These are phyloP conservation scores for Pseudocercospora eumusae DNA, from an alignment of 2,329 filamentous ascomycete genomes.

Conservation along the genomic window DNA sequence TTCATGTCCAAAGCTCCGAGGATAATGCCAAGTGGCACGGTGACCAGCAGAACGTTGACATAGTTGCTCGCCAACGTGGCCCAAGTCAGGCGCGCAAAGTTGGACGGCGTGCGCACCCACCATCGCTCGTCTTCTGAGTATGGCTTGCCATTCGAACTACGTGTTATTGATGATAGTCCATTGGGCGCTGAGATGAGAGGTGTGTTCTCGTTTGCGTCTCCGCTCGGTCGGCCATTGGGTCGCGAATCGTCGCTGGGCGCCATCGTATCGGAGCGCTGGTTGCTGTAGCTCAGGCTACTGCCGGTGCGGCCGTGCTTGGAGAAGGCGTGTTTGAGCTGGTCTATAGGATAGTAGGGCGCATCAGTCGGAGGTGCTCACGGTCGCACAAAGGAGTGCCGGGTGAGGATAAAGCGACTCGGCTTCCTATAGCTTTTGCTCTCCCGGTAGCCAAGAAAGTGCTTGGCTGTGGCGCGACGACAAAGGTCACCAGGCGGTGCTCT, in stretches of 20 bases:
- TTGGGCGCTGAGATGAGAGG: constrained; percentile 32
- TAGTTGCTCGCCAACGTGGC: constrained; percentile 53
- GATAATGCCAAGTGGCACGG: constrained; percentile 71
- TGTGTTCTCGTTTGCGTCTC: constrained; percentile 33
- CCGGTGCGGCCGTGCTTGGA: constrained; percentile 31
- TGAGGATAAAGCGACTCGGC: constrained; percentile 6
- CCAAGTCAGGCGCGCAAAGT: constrained; percentile 40
- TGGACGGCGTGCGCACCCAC: constrained; percentile 28
- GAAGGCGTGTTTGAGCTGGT: constrained; percentile 28
- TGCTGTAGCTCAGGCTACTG: constrained; percentile 25
- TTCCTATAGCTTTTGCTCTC: neutral
- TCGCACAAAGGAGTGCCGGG: neutral
- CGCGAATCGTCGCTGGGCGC: constrained; percentile 17
- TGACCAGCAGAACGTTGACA: constrained; percentile 71
- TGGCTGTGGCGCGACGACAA: constrained; percentile 3
- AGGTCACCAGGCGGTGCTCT: neutral
- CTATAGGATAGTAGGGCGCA: constrained; percentile 13
- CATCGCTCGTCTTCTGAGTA: constrained; percentile 24
- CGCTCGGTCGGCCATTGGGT: constrained; percentile 25
- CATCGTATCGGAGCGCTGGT: constrained; percentile 21
- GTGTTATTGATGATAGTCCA: constrained; percentile 21
- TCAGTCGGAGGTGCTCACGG: constrained; percentile 4
- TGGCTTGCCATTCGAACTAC: constrained; percentile 20
- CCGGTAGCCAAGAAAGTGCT: constrained; percentile 4
- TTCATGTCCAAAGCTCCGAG: constrained; percentile 65